Percentiles rank a stretch among this genome's conserved stretches.
Conservation (phyloP, 305 asterid genomes). For the Fraxinus sp. region DNA sequence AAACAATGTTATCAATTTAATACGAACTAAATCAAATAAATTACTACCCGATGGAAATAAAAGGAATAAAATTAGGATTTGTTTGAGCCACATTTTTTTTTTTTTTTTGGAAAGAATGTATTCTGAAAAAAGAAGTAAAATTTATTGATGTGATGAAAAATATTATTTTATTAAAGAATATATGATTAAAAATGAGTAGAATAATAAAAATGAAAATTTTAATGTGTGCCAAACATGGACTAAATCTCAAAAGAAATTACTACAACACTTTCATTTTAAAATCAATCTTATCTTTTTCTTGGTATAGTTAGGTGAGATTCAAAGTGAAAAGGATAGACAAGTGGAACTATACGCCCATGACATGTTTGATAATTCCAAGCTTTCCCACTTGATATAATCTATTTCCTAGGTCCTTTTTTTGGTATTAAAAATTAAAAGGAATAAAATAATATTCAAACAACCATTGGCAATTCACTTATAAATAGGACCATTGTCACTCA, state of each 20-base stretch:
- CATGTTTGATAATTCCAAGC: not conserved
- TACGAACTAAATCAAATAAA: too few relatives aligned
- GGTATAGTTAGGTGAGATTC: not conserved
- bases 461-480: constrained; percentile 22
- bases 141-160: too few relatives aligned
- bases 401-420: too few relatives aligned
- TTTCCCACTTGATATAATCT: not conserved
- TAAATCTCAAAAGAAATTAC: too few relatives aligned
- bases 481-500: constrained; percentile 17
- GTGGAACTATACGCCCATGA: not conserved
- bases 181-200: too few relatives aligned
- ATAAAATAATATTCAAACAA: not conserved
- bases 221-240: too few relatives aligned
- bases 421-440: not conserved
- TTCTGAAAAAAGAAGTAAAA: too few relatives aligned
- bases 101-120: too few relatives aligned
- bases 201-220: too few relatives aligned
- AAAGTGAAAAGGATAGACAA: not conserved
- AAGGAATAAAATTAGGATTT: not conserved
- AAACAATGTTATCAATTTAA: not conserved
- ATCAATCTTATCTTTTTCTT: not conserved
- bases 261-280: not conserved
- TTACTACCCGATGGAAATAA: too few relatives aligned
- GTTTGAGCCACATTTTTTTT: too few relatives aligned
- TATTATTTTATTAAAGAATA: too few relatives aligned